Evolutionary conservation across 108 stramenopile genomes (phyloP).

Genomic region (Mediolabrus comicus): DNA sequence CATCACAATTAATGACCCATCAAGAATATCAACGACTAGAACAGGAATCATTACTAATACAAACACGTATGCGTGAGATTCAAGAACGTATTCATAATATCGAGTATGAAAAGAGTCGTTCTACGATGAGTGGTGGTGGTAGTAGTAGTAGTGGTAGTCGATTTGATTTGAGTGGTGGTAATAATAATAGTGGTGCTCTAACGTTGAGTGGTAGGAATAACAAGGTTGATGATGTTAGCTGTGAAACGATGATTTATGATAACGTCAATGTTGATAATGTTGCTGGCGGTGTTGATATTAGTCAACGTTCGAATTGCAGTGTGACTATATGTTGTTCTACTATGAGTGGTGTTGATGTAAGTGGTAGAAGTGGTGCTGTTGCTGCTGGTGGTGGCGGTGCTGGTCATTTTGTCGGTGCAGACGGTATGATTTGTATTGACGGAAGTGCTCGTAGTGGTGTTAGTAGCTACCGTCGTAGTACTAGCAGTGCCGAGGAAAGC

Average conservation of each 20-base stretch:
- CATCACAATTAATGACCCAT: not conserved
- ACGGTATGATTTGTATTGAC: not conserved
- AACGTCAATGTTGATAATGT: no score
- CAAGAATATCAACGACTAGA: not conserved
- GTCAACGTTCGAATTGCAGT: no score
- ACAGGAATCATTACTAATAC: not conserved
- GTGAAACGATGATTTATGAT: no score
- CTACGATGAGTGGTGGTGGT: not conserved
- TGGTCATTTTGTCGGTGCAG: not conserved
- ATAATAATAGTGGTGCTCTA: no score
- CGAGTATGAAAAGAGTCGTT: not conserved
- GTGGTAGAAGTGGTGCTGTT: not conserved
- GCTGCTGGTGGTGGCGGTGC: not conserved
- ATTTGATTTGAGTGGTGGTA: not conserved
- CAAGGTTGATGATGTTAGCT: no score
- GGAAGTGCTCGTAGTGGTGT: not conserved
- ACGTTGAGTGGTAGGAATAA: no score
- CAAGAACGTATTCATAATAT: not conserved
- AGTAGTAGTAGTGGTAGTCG: not conserved
- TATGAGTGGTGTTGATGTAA: not conserved
- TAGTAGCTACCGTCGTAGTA: no score
- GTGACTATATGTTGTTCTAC: not conserved
- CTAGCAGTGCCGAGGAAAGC: no score
- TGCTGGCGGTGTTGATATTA: no score
- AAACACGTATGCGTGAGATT: not conserved